phyloP scores from a whole-genome alignment of 345 rosid species.

The Kandelia obovata region DNA sequence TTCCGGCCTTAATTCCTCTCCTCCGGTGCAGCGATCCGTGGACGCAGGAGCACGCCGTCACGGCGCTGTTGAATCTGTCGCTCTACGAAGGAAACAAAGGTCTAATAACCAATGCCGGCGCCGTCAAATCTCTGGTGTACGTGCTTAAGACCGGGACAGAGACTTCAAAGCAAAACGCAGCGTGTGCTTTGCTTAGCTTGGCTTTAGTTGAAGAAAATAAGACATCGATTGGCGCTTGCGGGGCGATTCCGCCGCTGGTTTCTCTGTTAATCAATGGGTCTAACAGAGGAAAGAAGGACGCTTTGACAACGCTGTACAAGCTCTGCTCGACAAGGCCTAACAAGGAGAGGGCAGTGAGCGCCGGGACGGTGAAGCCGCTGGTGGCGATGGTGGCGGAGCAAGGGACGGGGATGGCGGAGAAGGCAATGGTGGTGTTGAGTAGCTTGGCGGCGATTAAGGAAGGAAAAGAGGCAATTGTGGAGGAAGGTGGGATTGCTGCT shows the following conservation, averaged over 20 bases:
- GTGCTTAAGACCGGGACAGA: conserved; percentile 91
- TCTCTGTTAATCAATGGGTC: conserved; percentile 72
- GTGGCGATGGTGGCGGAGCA: conserved; percentile 72
- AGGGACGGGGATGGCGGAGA: conserved; percentile 85
- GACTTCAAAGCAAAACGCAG: conserved; percentile 90
- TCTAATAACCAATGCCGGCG: conserved; percentile 61
- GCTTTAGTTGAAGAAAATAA: conserved; percentile 85
- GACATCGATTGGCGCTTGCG: conserved; percentile 80
- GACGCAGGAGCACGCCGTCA: conserved; percentile 95
- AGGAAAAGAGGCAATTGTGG: conserved; percentile 75
- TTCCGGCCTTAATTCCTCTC: conserved; percentile 78
- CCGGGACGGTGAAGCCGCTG: conserved; percentile 88
- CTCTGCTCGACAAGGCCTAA: conserved; percentile 70
- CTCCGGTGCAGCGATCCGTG: conserved; percentile 79
- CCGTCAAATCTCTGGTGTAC: conserved; percentile 74
- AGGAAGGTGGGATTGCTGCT: conserved; percentile 85
- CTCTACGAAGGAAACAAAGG: conserved; percentile 67
- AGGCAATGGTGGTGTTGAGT: conserved; percentile 88
- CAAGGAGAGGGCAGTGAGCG: conserved; percentile 86
- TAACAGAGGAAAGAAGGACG: conserved; percentile 80
- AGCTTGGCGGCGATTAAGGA: conserved; percentile 66
- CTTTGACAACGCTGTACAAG: conserved; percentile 88
- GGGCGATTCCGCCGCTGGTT: conserved; percentile 92
- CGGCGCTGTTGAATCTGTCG: conserved; percentile 82
- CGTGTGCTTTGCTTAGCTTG: conserved; percentile 83